Conservation (phyloP, 192 early-diverging fungal species). For the Coemansia sp. region DNA sequence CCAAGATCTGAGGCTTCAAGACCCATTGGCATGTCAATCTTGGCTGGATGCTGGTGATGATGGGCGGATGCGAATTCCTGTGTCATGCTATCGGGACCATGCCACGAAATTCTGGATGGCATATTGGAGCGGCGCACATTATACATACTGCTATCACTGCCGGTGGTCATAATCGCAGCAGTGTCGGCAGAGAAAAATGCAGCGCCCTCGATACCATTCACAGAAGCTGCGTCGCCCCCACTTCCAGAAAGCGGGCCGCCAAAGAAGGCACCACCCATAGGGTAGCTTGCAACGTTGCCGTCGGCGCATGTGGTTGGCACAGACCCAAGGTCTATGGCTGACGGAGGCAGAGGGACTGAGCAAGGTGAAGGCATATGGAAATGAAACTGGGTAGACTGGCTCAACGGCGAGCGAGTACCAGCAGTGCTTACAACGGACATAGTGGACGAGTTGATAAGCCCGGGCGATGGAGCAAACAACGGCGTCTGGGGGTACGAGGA, state of each 20-base stretch:
- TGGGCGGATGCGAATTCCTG: constrained; percentile 42
- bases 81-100: constrained; percentile 46
- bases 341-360: constrained; percentile 50
- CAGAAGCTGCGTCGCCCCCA: constrained; percentile 19
- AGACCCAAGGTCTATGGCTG: constrained; percentile 49
- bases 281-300: constrained; percentile 19
- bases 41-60: constrained; percentile 29
- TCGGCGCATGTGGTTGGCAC: constrained; percentile 28
- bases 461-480: constrained; percentile 44
- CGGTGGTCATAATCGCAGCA: constrained; percentile 20
- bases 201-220: constrained; percentile 28
- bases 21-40: constrained; percentile 41
- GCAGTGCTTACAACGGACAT: constrained; percentile 40
- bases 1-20: constrained; percentile 30
- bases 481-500: constrained; percentile 34
- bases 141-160: constrained; percentile 21
- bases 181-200: constrained; percentile 24
- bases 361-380: constrained; percentile 55
- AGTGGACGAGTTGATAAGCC: constrained; percentile 30
- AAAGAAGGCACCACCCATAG: constrained; percentile 25
- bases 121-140: constrained; percentile 30
- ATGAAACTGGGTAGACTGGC: constrained; percentile 44
- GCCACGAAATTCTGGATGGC: constrained; percentile 52
- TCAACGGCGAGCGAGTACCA: constrained; percentile 36
- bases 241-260: constrained; percentile 18